Base-by-base conservation (phyloP, 176 grass and related monocot genomes). In the Tillandsia fasciculata region DNA sequence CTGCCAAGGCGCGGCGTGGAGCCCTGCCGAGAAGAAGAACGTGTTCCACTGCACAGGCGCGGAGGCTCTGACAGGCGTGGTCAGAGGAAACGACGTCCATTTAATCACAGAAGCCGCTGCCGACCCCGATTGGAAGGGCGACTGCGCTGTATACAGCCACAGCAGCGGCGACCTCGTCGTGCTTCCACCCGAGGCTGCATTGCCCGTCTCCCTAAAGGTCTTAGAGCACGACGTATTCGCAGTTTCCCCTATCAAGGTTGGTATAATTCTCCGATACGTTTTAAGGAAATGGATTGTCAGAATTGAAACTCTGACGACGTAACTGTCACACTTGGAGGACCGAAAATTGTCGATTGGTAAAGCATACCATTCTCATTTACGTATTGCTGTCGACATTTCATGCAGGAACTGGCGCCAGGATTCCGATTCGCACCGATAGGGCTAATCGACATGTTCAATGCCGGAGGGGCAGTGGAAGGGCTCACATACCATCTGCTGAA, bases 1-100 rank as follows among this genome's bases (percentile, higher is more conserved):
- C 52, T 97, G 94, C 86, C 94, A 97, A 80, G 94, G 93, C 2
- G 93, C 93, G 1, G 93, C 93, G 3, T 97, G 93, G 93, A 92
- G 89, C 83, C 73, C 74, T 0, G 81, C 65, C 13, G 93, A 92
- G 86, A 97, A 97, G 82, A 97, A 90, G 77, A 97, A 92, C 73
- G 17, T 72, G 8, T 97, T 83, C 78, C 93, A 97, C 50, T 51
- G 79, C 2, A 87, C 86, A 0, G 74, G 84, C 27, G 11, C 81
- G 3, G 86, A 89, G 2, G 86, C 84, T 23, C 74, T 90, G 53
- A 81, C 83, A n/a, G 81, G 89, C 29, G 83, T 66, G 10, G 71
- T 92, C 50, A 83, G 68, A 71, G 24, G 71, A 48, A 87, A 77
- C 11, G 89, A 97, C 23, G 82, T 87, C 22, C 89, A 97, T 74